Base-by-base conservation (phyloP, 2,329 filamentous ascomycete species). In the Xylaria sp. region DNA sequence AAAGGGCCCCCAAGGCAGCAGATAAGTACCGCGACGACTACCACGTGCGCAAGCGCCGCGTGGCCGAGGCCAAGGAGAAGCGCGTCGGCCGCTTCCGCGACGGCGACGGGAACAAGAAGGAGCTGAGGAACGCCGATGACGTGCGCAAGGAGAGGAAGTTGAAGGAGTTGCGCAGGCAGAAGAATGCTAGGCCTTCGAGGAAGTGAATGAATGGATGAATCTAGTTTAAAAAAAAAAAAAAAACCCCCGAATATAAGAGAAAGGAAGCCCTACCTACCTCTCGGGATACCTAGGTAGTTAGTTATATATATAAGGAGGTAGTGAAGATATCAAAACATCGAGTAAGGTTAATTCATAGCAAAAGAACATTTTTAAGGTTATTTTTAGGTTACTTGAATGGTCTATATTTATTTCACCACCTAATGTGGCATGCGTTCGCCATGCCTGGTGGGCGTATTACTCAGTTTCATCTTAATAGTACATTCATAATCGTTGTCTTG, bases 11-110 rank as follows among this genome's bases (percentile, higher is more conserved):
- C 71, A 98, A 98, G 86, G 90, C 93, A 75, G 94, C 96, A 8
- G 96, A 99, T 84, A 95, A 92, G 82, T 95, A 88, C 81, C 88
- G 96, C 69, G 94, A 95, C 79, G 95, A 99, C 82, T 99, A 93
- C 82, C 86, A 97, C 72, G 90, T 90, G 78, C 91, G 92, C 83
- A 97, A 96, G 90, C 94, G 94, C 90, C 90, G 93, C 78, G 91
- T 96, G 21, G 89, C 90, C 18, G 94, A 94, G 78, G 94, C 95
- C 54, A 92, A 92, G 82, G 93, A 98, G 84, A 94, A 94, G 83
- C 86, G 92, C 23, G 82, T 93, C 35, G 93, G 92, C 60, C 87
- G 88, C 71, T 95, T 91, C 83, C 88, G 84, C 78, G 91, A 93
- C 73, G 90, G 91, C 37, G 87, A 85, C 74, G 92, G 92, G 64